phyloP scores from a whole-genome alignment of 768 basidiomycete genomes.

The Termitomyces titanicus region DNA sequence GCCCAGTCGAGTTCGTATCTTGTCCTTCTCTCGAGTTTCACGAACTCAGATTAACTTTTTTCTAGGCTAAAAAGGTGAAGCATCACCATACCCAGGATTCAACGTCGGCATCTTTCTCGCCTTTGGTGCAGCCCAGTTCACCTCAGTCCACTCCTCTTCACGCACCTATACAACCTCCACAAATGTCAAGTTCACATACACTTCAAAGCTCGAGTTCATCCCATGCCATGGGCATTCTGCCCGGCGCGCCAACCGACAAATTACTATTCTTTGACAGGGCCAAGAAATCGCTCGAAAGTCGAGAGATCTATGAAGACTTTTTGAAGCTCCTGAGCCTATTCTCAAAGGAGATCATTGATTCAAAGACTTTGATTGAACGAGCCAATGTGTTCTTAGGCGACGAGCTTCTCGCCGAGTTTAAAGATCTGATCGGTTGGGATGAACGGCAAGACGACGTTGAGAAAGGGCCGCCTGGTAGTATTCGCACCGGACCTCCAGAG shows the following conservation, averaged over 20 bases:
- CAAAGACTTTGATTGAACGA: conserved; percentile 75
- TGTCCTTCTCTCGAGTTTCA: background rate
- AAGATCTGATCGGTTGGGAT: conserved; percentile 80
- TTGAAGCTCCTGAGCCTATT: conserved; percentile 89
- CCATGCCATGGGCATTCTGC: conserved; percentile 28
- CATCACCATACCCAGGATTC: conserved; percentile 58
- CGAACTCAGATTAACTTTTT: background rate
- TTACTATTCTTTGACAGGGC: conserved; percentile 93
- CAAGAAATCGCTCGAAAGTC: conserved; percentile 71
- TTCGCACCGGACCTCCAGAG: conserved; percentile 73
- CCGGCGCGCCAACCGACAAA: conserved; percentile 58
- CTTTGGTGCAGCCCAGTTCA: conserved; percentile 40
- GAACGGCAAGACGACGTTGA: conserved; percentile 56
- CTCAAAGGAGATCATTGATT: conserved; percentile 88
- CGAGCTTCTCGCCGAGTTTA: conserved; percentile 80
- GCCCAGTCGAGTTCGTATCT: conserved; percentile 41
- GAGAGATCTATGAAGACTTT: conserved; percentile 88
- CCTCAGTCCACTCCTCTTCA: conserved; percentile 34
- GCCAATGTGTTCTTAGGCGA: conserved; percentile 82
- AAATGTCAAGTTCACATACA: conserved; percentile 17
- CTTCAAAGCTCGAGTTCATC: conserved; percentile 21
- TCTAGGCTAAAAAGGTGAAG: conserved; percentile 61
- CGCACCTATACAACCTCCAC: conserved; percentile 14
- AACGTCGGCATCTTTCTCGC: conserved; percentile 52
- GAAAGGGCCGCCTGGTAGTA: conserved; percentile 73